Conservation (phyloP, 2,329 filamentous ascomycete genomes). For the Metarhizium guizhouense region DNA sequence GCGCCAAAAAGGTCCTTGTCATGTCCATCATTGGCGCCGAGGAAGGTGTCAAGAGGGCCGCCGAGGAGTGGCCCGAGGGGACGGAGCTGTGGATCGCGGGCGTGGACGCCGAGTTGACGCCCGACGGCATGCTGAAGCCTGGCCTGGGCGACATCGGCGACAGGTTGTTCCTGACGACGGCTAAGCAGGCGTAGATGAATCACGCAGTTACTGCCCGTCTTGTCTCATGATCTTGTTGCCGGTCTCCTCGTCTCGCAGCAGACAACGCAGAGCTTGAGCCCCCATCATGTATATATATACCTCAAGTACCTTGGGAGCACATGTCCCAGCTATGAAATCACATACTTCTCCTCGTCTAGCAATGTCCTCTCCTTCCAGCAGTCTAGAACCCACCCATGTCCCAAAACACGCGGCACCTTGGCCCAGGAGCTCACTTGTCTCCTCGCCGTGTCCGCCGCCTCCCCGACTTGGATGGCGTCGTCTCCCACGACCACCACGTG, state of each 20-base stretch:
- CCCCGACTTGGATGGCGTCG: slow-evolving; percentile 27
- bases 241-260: too few species aligned
- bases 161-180: slow-evolving; percentile 68
- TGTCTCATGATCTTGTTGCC: too few species aligned
- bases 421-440: slow-evolving; percentile 33
- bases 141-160: slow-evolving; percentile 89
- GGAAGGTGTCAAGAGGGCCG: slow-evolving; percentile 62
- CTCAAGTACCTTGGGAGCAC: background rate
- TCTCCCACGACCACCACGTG: slow-evolving; percentile 55
- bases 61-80: slow-evolving; percentile 66
- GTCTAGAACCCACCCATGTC: slow-evolving; percentile 62
- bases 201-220: too few species aligned
- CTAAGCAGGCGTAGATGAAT: slow-evolving; percentile 4
- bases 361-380: slow-evolving; percentile 73
- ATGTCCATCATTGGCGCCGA: slow-evolving; percentile 65
- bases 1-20: slow-evolving; percentile 71
- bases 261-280: too few species aligned
- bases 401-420: slow-evolving; percentile 60
- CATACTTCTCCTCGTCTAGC: slow-evolving; percentile 66
- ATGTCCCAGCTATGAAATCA: slow-evolving; percentile 12
- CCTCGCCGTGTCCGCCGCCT: slow-evolving; percentile 34
- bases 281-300: background rate
- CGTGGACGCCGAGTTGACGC: slow-evolving; percentile 64
- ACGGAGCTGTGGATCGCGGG: slow-evolving; percentile 77
- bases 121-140: slow-evolving; percentile 82